These are phyloP conservation scores for Plasmodium reichenowi DNA, from an alignment of 169 alveolate species.

Conservation along the genomic window DNA sequence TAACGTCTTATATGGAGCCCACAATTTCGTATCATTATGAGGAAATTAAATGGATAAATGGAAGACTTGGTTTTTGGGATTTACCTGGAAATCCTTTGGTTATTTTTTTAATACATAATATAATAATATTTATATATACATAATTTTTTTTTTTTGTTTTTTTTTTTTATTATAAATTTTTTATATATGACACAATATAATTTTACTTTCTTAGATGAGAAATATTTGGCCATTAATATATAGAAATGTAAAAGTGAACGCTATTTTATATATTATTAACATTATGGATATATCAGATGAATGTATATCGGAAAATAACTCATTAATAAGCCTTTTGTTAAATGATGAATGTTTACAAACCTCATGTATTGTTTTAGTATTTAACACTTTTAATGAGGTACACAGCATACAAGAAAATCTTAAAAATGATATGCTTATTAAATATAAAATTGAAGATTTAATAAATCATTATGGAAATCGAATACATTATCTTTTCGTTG, in stretches of 20 bases:
- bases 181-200: background rate
- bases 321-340: slow-evolving; percentile 46
- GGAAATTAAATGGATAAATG: slow-evolving; percentile 59
- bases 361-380: slow-evolving; percentile 64
- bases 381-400: slow-evolving; percentile 74
- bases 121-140: background rate
- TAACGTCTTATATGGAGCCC: slow-evolving; percentile 73
- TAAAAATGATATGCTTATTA: slow-evolving; percentile 45
- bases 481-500: slow-evolving; percentile 71
- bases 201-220: slow-evolving; percentile 40
- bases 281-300: slow-evolving; percentile 77
- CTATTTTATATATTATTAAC: slow-evolving; percentile 65
- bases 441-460: slow-evolving; percentile 60
- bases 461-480: slow-evolving; percentile 73
- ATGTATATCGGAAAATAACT: slow-evolving; percentile 34
- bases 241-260: slow-evolving; percentile 64
- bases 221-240: slow-evolving; percentile 68
- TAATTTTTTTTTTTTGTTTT: slow-evolving; percentile 1
- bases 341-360: slow-evolving; percentile 73
- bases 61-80: slow-evolving; percentile 75
- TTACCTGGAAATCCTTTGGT: slow-evolving; percentile 67
- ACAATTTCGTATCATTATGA: slow-evolving; percentile 74
- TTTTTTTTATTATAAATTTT: slow-evolving; percentile 3
- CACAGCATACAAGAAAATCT: slow-evolving; percentile 31
- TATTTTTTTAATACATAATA: slow-evolving; percentile 4